Evolutionary conservation across 2,329 filamentous ascomycete species (phyloP), one percentile per base, ranked within the genome.

Genomic region (Fusarium proliferatum): DNA sequence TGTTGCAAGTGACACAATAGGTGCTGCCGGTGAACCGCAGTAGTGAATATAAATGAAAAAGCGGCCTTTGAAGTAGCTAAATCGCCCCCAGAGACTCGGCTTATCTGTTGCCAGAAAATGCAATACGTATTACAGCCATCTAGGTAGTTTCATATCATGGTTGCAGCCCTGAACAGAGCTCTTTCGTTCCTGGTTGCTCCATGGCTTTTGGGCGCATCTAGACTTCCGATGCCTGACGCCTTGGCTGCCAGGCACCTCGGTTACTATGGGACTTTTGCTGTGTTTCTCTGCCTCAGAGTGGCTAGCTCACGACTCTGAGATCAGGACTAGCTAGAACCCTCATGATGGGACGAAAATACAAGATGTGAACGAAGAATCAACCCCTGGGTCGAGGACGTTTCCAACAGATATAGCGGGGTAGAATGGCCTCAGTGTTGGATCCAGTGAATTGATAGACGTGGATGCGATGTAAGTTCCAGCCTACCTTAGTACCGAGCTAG

Each of bases 171-270:
- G 21, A 36, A 39, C 19, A 42, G 45, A 43, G 36, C 17, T 19
- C 45, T 57, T 41, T 52, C 28, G 60, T 64, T 38, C 56, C 48
- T 68, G 60, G 30, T 38, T 53, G 55, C n/a, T 61, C 58, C 36
- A 53, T 63, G 58, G 46, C 60, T 57, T 66, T 66, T 64, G 38
- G 63, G 42, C 60, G 36, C 46, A 61, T 72, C 68, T 72, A 72
- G 69, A 67, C 67, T 67, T 49, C 30, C 16, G 28, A 59, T 49
- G 41, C 58, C 48, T 41, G 48, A 34, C 58, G 58, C 62, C 46
- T 61, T 61, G 62, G 65, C 56, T 62, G 38, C 41, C 55, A 69
- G 57, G 39, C 58, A 67, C 61, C 45, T 41, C 30, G 42, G 38
- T 51, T 39, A 52, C 60, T 36, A 51, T 42, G 30, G 52, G 34